phyloP scores from a whole-genome alignment of 192 early-diverging fungal genomes.

The Mortierella hygrophila region DNA sequence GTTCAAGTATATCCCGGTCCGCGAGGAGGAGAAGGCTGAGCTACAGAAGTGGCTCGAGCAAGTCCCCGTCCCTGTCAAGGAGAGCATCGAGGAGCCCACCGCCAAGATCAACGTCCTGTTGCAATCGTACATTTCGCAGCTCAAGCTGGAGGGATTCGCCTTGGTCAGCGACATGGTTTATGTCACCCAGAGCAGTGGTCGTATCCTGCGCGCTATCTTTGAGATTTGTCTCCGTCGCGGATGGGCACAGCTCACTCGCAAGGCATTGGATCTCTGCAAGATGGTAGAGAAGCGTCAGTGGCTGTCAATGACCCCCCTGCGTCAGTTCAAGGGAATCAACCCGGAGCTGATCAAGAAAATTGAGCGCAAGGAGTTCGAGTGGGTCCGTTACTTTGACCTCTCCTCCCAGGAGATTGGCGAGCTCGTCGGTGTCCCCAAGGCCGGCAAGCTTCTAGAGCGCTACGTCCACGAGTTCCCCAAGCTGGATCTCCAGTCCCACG shows the following conservation, averaged over 20 bases:
- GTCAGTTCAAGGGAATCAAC: constrained; percentile 89
- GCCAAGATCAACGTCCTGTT: constrained; percentile 96
- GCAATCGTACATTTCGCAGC: constrained; percentile 95
- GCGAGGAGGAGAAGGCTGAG: constrained; percentile 95
- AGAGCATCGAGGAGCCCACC: constrained; percentile 88
- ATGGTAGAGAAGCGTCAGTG: constrained; percentile 98
- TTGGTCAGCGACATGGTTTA: constrained; percentile 98
- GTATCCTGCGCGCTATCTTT: constrained; percentile 96
- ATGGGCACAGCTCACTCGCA: constrained; percentile 93
- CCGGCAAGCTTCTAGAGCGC: constrained; percentile 91
- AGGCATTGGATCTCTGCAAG: constrained; percentile 94
- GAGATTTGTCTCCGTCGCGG: constrained; percentile 95
- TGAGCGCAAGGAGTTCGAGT: constrained; percentile 94
- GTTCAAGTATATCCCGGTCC: constrained; percentile 94
- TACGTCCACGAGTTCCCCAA: constrained; percentile 95
- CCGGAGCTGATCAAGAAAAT: constrained; percentile 86
- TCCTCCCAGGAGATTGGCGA: constrained; percentile 94
- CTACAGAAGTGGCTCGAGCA: constrained; percentile 89
- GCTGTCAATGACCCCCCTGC: constrained; percentile 95
- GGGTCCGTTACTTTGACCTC: constrained; percentile 96
- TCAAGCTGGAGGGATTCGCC: constrained; percentile 94
- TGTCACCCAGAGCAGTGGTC: constrained; percentile 94
- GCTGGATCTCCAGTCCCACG: constrained; percentile 88
- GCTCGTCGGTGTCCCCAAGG: constrained; percentile 85
- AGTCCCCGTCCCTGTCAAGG: constrained; percentile 97